phyloP scores from a whole-genome alignment of 2,329 filamentous ascomycete genomes.

The Aspergillus pseudoglaucus region DNA sequence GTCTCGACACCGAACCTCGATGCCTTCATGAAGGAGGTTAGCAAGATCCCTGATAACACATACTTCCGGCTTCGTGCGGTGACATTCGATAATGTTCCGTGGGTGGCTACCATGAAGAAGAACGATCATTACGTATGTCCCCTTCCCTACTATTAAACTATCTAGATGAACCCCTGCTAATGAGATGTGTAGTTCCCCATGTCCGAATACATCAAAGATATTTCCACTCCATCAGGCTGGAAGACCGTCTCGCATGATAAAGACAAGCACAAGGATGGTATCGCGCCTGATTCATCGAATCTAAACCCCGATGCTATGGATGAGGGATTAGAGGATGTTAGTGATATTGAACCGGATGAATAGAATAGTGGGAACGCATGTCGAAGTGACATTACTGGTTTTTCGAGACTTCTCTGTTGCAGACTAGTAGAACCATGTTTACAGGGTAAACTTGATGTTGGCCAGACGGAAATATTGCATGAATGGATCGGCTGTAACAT shows the following conservation, averaged over 20 bases:
- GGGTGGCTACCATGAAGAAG: conserved; percentile 99
- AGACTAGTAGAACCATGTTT: too few relatives aligned
- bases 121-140: conserved; percentile 78
- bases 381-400: too few relatives aligned
- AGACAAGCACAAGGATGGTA: conserved; percentile 30
- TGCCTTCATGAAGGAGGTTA: conserved; percentile 71
- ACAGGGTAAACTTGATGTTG: too few relatives aligned
- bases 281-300: conserved; percentile 33
- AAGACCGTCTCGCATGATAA: conserved; percentile 51
- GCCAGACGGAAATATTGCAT: too few relatives aligned
- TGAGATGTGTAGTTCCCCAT: conserved; percentile 50
- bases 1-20: conserved; percentile 75
- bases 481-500: too few relatives aligned
- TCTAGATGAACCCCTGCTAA: conserved; percentile 6
- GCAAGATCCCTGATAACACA: conserved; percentile 88
- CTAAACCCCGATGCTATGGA: conserved; percentile 44
- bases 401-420: too few relatives aligned
- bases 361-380: too few relatives aligned
- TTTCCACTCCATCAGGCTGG: conserved; percentile 49
- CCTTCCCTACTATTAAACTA: neutral
- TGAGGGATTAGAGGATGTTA: conserved; percentile 32
- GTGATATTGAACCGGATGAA: conserved; percentile 33
- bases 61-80: conserved; percentile 98
- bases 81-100: conserved; percentile 96
- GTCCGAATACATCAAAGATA: conserved; percentile 58